These are phyloP conservation scores for Cymbopogon citratus DNA, from an alignment of 176 grass and related monocot species.

Conservation along the genomic window DNA sequence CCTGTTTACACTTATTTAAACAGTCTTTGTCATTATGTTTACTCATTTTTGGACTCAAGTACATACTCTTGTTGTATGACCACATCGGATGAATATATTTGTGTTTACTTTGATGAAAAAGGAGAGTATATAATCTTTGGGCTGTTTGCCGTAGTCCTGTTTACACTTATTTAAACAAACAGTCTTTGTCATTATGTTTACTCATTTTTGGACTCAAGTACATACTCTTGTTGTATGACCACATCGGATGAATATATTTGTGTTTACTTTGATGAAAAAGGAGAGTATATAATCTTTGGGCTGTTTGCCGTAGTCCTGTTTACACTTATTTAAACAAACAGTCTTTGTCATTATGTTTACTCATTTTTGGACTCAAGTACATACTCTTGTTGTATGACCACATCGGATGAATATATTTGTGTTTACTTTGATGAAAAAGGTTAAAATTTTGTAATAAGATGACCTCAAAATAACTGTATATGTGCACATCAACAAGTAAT, in stretches of 20 bases:
- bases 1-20: constrained; percentile 12
- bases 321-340: constrained; percentile 3
- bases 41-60: constrained; percentile 12
- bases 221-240: constrained; percentile 5
- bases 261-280: constrained; percentile 24
- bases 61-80: constrained; percentile 9
- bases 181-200: constrained; percentile 1
- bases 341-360: neutral
- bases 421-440: constrained; percentile 20
- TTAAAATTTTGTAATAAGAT: constrained; percentile 15
- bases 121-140: no score
- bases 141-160: constrained; percentile 7
- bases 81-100: constrained; percentile 13
- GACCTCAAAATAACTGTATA: constrained; percentile 51
- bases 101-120: constrained; percentile 22
- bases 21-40: neutral
- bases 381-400: constrained; percentile 7
- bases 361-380: constrained; percentile 8
- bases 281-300: no score
- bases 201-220: constrained; percentile 8
- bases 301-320: constrained; percentile 11
- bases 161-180: constrained; percentile 5
- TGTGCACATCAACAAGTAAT: constrained; percentile 64
- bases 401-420: constrained; percentile 15
- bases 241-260: constrained; percentile 11